A percentile compares a stretch with the other conserved stretches of the same genome.
These are phyloP conservation scores for Pleurotus citrinopileatus DNA, from an alignment of 768 basidiomycete genomes.

Conservation along the genomic window DNA sequence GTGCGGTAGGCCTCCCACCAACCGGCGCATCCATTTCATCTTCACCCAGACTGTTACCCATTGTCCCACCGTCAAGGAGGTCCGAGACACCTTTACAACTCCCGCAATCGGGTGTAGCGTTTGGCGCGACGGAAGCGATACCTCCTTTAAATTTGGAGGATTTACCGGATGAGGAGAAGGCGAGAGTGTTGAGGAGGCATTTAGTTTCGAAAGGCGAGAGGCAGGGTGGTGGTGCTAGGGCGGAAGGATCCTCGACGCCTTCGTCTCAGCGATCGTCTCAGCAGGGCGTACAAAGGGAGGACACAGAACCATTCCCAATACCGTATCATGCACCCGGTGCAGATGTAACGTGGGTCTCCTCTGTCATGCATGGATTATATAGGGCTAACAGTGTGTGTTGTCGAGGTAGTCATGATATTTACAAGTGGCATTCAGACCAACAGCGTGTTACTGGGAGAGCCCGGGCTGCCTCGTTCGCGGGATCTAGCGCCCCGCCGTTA, in stretches of 20 bases:
- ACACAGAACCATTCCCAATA: conserved; percentile 78
- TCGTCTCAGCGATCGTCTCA: not conserved
- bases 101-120: conserved; percentile 17
- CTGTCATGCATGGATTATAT: conserved; percentile 14
- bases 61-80: conserved; percentile 15
- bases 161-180: conserved; percentile 81
- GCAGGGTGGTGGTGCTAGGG: conserved; percentile 18
- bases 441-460: conserved; percentile 56
- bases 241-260: conserved; percentile 1
- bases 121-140: conserved; percentile 26
- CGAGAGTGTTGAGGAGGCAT: conserved; percentile 74
- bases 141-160: conserved; percentile 48
- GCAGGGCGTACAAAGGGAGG: conserved; percentile 36
- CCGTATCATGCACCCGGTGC: conserved; percentile 85
- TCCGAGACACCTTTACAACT: conserved; percentile 26
- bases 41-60: conserved; percentile 13
- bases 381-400: conserved; percentile 12
- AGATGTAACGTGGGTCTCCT: conserved; percentile 80
- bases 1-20: conserved; percentile 16
- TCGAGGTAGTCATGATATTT: conserved; percentile 85
- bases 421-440: conserved; percentile 90
- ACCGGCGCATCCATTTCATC: conserved; percentile 13
- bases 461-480: conserved; percentile 71
- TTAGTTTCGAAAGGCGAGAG: conserved; percentile 75
- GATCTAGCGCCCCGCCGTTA: conserved; percentile 42